Conservation (phyloP, 164 flowering plant species). For the Stephania yunnanensis region DNA sequence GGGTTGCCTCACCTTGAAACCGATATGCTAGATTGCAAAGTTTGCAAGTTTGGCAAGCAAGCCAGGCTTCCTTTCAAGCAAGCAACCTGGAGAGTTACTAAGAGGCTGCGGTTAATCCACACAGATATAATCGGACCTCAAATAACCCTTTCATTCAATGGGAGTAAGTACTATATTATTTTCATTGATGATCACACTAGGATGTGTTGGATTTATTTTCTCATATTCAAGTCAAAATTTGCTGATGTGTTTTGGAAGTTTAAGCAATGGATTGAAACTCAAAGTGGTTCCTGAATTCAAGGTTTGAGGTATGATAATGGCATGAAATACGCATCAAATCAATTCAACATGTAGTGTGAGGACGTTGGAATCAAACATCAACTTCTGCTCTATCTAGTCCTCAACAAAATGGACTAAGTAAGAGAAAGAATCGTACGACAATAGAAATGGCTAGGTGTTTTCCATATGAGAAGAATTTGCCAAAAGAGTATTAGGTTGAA, state of each 20-base stretch:
- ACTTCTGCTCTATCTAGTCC: not conserved
- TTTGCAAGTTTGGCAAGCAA: not conserved
- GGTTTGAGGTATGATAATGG: not conserved
- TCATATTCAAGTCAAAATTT: too few relatives aligned
- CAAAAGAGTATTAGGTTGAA: slow-evolving; percentile 1
- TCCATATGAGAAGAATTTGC: slow-evolving; percentile 1
- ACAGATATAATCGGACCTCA: not conserved
- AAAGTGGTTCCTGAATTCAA: not conserved
- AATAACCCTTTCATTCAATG: not conserved
- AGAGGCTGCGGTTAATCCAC: not conserved
- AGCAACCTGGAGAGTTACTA: not conserved
- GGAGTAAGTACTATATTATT: not conserved
- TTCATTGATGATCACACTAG: not conserved
- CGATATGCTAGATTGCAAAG: not conserved
- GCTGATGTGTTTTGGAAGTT: too few relatives aligned
- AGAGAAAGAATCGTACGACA: not conserved
- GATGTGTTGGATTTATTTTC: too few relatives aligned
- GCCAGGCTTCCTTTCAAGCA: not conserved
- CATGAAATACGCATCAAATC: not conserved
- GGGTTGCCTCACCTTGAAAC: too few relatives aligned
- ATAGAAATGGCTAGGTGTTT: slow-evolving; percentile 4
- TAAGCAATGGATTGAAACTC: too few relatives aligned
- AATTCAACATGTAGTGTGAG: not conserved
- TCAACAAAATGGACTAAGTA: slow-evolving; percentile 7
- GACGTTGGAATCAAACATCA: not conserved